phyloP scores from a whole-genome alignment of 257 asterid species.

The Eucommia ulmoides region DNA sequence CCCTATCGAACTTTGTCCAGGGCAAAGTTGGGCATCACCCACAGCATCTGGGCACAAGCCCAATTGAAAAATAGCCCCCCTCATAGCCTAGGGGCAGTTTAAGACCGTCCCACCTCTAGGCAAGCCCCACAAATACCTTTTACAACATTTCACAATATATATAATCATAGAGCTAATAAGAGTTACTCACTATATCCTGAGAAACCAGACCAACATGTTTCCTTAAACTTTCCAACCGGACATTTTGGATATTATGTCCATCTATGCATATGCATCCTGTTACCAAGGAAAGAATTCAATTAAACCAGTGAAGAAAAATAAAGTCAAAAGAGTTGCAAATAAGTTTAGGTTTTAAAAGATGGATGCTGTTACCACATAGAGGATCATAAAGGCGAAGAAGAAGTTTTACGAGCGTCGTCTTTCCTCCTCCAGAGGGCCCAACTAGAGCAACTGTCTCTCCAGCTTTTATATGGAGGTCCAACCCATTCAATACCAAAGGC shows the following conservation, averaged over 20 bases:
- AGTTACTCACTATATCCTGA: constrained; percentile 66
- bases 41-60: no score
- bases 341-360: constrained; percentile 2
- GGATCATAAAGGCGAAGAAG: constrained; percentile 91
- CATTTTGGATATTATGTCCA: constrained; percentile 45
- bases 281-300: constrained; percentile 10
- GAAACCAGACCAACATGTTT: constrained; percentile 76
- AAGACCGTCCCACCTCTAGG: no score
- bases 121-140: no score
- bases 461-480: constrained; percentile 61
- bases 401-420: constrained; percentile 81
- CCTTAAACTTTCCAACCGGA: constrained; percentile 60
- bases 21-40: no score
- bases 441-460: constrained; percentile 89
- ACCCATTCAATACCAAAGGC: constrained; percentile 39
- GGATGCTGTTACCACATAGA: constrained; percentile 47
- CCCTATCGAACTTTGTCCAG: no score
- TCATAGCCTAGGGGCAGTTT: no score
- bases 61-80: no score
- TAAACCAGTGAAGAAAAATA: constrained; percentile 4
- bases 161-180: no score
- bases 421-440: constrained; percentile 98
- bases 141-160: no score
- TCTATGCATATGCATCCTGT: constrained; percentile 63
- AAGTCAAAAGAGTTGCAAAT: no score